Evolutionary conservation across 345 rosid species (phyloP).

Genomic region (Nephelium lappaceum): DNA sequence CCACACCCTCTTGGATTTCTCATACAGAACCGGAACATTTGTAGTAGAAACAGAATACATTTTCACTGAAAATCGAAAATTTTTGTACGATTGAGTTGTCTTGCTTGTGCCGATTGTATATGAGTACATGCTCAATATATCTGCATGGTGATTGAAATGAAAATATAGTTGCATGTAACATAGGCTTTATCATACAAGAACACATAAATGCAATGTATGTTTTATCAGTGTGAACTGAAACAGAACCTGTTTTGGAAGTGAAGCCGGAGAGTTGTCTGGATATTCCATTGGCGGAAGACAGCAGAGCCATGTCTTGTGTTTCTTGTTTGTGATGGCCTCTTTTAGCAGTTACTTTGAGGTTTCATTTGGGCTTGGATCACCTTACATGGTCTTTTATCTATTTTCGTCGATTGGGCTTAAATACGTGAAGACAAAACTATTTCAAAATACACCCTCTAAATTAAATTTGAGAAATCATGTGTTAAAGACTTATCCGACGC

Average conservation of each 20-base stretch:
- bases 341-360: background rate
- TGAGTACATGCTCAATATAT: background rate
- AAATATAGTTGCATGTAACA: background rate
- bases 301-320: conserved; percentile 1
- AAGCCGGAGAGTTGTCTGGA: background rate
- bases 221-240: background rate
- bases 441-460: background rate
- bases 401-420: background rate
- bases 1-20: conserved; percentile 69
- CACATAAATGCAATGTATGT: background rate
- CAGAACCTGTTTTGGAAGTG: conserved; percentile 18
- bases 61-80: conserved; percentile 9
- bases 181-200: background rate
- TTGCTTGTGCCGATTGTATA: background rate
- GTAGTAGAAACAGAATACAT: conserved; percentile 34
- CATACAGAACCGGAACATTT: conserved; percentile 29
- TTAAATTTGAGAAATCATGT: too few species aligned
- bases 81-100: background rate
- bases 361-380: background rate
- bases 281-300: conserved; percentile 1
- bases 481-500: too few species aligned
- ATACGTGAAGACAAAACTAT: background rate
- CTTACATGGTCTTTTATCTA: background rate
- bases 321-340: background rate
- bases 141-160: background rate